Percentiles rank a stretch among this genome's conserved stretches.
These are phyloP conservation scores for Apocynum venetum DNA, from an alignment of 257 asterid species.

Conservation along the genomic window DNA sequence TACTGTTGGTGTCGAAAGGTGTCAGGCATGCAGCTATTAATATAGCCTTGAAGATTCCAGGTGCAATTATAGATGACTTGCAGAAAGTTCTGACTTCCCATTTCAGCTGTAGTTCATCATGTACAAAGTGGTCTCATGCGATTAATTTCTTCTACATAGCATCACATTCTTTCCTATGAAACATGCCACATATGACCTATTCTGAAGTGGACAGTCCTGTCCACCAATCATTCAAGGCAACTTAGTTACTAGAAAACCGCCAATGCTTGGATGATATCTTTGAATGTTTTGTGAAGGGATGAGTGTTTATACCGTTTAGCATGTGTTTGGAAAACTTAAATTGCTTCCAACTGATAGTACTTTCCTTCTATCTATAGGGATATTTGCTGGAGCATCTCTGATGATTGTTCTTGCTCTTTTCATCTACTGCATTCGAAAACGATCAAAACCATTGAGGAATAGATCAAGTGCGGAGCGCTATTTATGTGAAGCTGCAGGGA, in stretches of 20 bases:
- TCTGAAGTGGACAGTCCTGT: not conserved
- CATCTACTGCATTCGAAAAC: conserved; percentile 42
- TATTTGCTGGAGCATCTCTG: conserved; percentile 58
- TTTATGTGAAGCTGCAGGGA: conserved; percentile 66
- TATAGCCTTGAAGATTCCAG: not conserved
- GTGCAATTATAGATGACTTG: not conserved
- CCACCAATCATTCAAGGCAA: not conserved
- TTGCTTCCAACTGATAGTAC: not conserved
- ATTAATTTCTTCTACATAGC: not conserved
- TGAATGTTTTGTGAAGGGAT: not conserved
- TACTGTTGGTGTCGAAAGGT: not conserved
- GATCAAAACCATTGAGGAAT: conserved; percentile 38
- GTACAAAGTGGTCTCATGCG: not conserved
- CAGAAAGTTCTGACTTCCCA: not conserved
- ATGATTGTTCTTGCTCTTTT: conserved; percentile 33
- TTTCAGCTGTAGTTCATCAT: not conserved
- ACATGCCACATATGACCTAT: not conserved
- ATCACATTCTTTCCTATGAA: not conserved
- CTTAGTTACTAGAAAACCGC: not conserved
- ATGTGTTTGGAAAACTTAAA: not conserved
- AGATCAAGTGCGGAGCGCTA: conserved; percentile 56
- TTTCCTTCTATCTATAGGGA: conserved; percentile 34
- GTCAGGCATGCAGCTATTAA: not conserved
- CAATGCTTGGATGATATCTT: not conserved
- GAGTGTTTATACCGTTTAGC: not conserved